phyloP scores from a whole-genome alignment of 192 early-diverging fungal species.

The Entrophospora sp. region DNA sequence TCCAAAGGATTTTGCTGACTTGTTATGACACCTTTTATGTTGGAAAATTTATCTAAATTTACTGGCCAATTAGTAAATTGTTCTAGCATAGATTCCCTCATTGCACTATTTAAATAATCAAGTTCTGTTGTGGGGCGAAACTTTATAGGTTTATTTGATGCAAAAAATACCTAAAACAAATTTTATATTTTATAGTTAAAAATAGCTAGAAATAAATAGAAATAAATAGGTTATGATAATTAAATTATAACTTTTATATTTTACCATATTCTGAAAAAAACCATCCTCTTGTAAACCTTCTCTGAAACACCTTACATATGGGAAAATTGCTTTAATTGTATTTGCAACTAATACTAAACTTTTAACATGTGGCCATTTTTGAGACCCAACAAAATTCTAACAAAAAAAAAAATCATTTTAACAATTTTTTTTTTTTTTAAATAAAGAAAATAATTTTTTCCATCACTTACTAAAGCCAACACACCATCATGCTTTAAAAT shows the following conservation, averaged over 20 bases:
- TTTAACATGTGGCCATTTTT: conserved; percentile 36
- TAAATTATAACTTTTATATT: too few species aligned
- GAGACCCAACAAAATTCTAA: conserved; percentile 75
- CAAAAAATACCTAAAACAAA: conserved; percentile 49
- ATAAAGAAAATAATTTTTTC: conserved; percentile 17
- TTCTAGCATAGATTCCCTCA: conserved; percentile 39
- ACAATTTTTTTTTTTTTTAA: neutral
- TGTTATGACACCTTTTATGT: conserved; percentile 43
- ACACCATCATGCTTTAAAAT: conserved; percentile 70
- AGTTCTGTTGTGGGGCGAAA: conserved; percentile 32
- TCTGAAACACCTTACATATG: conserved; percentile 55
- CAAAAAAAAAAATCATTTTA: neutral
- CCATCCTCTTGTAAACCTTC: conserved; percentile 42
- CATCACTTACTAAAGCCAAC: conserved; percentile 63
- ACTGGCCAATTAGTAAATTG: conserved; percentile 39
- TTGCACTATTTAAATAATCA: conserved; percentile 30
- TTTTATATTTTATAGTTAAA: conserved; percentile 22
- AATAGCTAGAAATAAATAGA: neutral
- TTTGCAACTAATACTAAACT: conserved; percentile 49
- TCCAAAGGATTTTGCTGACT: conserved; percentile 57
- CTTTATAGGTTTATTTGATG: conserved; percentile 36
- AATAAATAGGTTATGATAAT: too few species aligned
- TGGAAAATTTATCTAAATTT: conserved; percentile 22
- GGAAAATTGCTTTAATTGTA: conserved; percentile 60
- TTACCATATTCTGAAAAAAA: conserved; percentile 53